phyloP scores from a whole-genome alignment of 2,329 filamentous ascomycete species.

The Leptodontidium sp. region DNA sequence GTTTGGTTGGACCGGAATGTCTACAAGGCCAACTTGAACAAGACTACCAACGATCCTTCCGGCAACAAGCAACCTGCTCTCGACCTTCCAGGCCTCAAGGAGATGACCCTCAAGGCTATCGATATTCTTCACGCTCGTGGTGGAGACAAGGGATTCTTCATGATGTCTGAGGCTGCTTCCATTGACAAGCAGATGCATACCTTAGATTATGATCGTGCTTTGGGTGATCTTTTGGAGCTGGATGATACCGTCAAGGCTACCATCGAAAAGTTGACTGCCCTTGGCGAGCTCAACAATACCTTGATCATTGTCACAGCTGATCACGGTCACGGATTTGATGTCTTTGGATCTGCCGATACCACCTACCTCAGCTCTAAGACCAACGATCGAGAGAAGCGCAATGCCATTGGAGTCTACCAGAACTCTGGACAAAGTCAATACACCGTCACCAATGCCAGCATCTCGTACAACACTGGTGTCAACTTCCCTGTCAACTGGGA shows the following conservation, averaged over 20 bases:
- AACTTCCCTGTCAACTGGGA: constrained; percentile 88
- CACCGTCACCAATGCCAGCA: constrained; percentile 62
- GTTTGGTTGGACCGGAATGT: constrained; percentile 90
- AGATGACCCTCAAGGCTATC: constrained; percentile 89
- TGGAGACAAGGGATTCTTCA: constrained; percentile 78
- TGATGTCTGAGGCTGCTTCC: constrained; percentile 86
- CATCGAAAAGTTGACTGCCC: constrained; percentile 70
- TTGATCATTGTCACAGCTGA: constrained; percentile 85
- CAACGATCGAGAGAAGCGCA: constrained; percentile 75
- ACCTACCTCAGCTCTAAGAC: constrained; percentile 73
- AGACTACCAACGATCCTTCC: constrained; percentile 72
- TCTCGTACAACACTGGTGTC: constrained; percentile 74
- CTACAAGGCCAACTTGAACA: constrained; percentile 73
- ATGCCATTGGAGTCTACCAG: constrained; percentile 77
- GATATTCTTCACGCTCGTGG: constrained; percentile 76
- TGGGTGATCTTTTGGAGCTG: constrained; percentile 85
- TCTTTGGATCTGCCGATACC: constrained; percentile 84
- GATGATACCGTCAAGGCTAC: constrained; percentile 84
- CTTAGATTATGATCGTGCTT: constrained; percentile 84
- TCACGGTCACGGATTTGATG: constrained; percentile 89
- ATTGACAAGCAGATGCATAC: constrained; percentile 92
- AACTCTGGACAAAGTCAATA: constrained; percentile 81
- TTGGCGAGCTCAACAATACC: constrained; percentile 76
- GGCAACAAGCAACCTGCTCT: constrained; percentile 70
- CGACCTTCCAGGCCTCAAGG: constrained; percentile 84